These are phyloP conservation scores for Alternaria dauci DNA, from an alignment of 2,329 filamentous ascomycete species.

Conservation along the genomic window DNA sequence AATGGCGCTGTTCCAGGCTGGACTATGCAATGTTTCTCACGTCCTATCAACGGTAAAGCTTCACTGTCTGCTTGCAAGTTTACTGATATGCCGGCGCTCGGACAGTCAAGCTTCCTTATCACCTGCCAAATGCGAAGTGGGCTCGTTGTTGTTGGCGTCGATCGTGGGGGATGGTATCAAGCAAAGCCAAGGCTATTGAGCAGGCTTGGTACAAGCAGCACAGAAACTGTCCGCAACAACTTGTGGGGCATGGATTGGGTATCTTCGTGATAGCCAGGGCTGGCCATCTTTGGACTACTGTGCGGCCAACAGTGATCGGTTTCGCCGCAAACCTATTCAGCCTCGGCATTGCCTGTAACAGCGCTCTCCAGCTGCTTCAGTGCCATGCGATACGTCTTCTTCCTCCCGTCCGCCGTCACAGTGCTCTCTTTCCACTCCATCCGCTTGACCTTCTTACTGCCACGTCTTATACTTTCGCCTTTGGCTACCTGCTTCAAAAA, in stretches of 20 bases:
- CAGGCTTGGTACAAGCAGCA: constrained; percentile 24
- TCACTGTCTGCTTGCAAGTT: neutral
- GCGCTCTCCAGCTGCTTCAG: constrained; percentile 70
- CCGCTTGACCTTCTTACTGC: constrained; percentile 55
- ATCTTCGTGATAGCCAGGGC: neutral
- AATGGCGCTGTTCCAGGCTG: constrained; percentile 1
- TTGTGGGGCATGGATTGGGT: constrained; percentile 4
- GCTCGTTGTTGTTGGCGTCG: neutral
- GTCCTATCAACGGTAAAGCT: neutral
- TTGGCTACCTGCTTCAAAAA: constrained; percentile 86
- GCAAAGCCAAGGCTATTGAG: constrained; percentile 19
- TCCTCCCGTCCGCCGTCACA: constrained; percentile 52
- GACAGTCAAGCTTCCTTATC: neutral
- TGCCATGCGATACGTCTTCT: constrained; percentile 60
- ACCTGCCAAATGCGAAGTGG: neutral
- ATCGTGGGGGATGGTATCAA: neutral
- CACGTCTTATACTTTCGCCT: constrained; percentile 60
- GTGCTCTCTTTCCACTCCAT: constrained; percentile 53
- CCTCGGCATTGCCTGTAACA: constrained; percentile 53
- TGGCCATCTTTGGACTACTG: neutral
- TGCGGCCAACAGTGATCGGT: neutral
- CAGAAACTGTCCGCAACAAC: neutral
- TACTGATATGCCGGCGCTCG: neutral
- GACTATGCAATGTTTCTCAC: neutral
- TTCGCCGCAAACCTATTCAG: constrained; percentile 9